A percentile compares a stretch with the other conserved stretches of the same genome.
phyloP scores from a whole-genome alignment of 495 filamentous ascomycete genomes.

The Penicillium chermesinum region DNA sequence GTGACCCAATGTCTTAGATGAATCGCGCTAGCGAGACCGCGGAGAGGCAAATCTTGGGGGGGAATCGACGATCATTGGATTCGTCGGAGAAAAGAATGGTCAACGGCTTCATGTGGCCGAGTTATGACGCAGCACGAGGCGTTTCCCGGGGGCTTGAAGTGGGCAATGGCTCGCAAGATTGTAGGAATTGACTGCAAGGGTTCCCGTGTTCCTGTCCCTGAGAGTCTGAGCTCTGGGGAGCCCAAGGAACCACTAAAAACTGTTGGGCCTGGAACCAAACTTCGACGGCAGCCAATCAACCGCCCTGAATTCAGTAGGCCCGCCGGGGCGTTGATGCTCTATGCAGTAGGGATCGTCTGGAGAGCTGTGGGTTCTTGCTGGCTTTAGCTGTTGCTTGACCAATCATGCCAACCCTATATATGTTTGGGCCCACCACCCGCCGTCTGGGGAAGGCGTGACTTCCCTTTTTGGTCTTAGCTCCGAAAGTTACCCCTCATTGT shows the following conservation, averaged over 20 bases:
- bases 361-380: background rate
- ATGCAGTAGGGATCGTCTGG: background rate
- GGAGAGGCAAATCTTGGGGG: background rate
- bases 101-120: background rate
- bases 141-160: no score
- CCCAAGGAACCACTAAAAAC: no score
- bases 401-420: no score
- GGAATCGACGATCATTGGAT: background rate
- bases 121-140: background rate
- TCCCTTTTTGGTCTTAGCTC: background rate
- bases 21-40: background rate
- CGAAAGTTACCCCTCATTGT: background rate
- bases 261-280: no score
- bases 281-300: no score
- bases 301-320: no score
- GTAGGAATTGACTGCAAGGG: background rate
- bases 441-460: background rate
- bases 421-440: no score
- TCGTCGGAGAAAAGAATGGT: background rate
- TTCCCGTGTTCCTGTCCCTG: background rate
- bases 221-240: background rate
- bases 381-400: background rate
- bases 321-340: background rate
- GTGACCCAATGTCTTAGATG: background rate
- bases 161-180: background rate